Conservation (phyloP, 2,329 filamentous ascomycete species). For the Botrytis pseudocinerea region DNA sequence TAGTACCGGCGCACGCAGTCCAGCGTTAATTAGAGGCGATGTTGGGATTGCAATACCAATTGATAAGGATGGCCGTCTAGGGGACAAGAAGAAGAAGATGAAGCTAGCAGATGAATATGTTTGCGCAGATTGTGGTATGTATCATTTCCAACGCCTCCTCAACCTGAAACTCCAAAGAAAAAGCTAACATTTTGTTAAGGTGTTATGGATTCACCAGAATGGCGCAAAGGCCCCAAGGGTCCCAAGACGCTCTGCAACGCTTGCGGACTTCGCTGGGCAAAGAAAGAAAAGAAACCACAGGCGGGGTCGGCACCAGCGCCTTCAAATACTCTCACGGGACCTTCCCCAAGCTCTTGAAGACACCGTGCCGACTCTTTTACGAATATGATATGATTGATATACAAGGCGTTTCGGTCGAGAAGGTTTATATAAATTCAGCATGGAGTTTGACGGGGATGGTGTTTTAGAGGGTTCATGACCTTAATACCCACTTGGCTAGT, state of each 20-base stretch:
- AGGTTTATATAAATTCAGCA: background rate
- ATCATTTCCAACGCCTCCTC: background rate
- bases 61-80: conserved; percentile 70
- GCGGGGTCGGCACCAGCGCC: background rate
- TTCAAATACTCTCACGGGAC: background rate
- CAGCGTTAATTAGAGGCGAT: conserved; percentile 79
- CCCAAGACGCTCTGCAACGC: conserved; percentile 96
- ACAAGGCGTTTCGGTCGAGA: conserved; percentile 10
- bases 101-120: conserved; percentile 88
- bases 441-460: conserved; percentile 20
- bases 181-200: conserved; percentile 45
- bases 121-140: conserved; percentile 85
- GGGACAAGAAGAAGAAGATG: conserved; percentile 82
- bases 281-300: conserved; percentile 75
- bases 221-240: conserved; percentile 89
- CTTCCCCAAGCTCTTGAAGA: background rate
- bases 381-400: conserved; percentile 9
- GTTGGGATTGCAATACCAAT: conserved; percentile 81
- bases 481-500: conserved; percentile 7
- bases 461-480: background rate
- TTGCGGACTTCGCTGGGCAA: conserved; percentile 75
- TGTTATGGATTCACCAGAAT: conserved; percentile 90
- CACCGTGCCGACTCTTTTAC: conserved; percentile 14
- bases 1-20: conserved; percentile 80
- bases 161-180: background rate